Evolutionary conservation across 176 grass and related monocot genomes (phyloP).

Genomic region (Typha latifolia): DNA sequence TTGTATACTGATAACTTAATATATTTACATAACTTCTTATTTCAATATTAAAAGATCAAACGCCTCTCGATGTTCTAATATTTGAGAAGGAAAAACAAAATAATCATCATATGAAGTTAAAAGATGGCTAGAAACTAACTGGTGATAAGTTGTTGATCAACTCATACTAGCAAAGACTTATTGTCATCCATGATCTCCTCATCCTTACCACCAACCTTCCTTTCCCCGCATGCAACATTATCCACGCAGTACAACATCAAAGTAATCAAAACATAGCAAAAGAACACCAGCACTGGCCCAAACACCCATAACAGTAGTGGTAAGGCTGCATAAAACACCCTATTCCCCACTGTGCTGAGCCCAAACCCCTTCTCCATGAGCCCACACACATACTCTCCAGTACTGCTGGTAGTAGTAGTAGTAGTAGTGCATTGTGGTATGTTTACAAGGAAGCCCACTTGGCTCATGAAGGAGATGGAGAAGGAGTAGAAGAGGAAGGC

Average conservation of each 20-base stretch:
- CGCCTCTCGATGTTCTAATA: too few relatives aligned
- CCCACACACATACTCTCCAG: slow-evolving; percentile 36
- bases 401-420: slow-evolving; percentile 1
- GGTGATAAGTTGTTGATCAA: too few relatives aligned
- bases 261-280: slow-evolving; percentile 39
- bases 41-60: too few relatives aligned
- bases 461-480: slow-evolving; percentile 65
- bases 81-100: too few relatives aligned
- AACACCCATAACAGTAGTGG: slow-evolving; percentile 76
- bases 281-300: slow-evolving; percentile 48
- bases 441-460: slow-evolving; percentile 71
- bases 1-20: too few relatives aligned
- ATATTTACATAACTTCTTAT: too few relatives aligned
- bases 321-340: slow-evolving; percentile 51
- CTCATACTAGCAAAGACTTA: too few relatives aligned
- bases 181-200: too few relatives aligned
- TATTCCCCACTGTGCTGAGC: slow-evolving; percentile 55
- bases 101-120: too few relatives aligned
- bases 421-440: slow-evolving; percentile 6
- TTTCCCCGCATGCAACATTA: neutral
- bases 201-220: too few relatives aligned
- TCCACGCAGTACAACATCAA: slow-evolving; percentile 52
- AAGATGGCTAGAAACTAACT: too few relatives aligned
- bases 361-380: slow-evolving; percentile 38
- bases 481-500: slow-evolving; percentile 66